These are phyloP conservation scores for Alternaria triticina DNA, from an alignment of 2,329 filamentous ascomycete genomes.

Conservation along the genomic window DNA sequence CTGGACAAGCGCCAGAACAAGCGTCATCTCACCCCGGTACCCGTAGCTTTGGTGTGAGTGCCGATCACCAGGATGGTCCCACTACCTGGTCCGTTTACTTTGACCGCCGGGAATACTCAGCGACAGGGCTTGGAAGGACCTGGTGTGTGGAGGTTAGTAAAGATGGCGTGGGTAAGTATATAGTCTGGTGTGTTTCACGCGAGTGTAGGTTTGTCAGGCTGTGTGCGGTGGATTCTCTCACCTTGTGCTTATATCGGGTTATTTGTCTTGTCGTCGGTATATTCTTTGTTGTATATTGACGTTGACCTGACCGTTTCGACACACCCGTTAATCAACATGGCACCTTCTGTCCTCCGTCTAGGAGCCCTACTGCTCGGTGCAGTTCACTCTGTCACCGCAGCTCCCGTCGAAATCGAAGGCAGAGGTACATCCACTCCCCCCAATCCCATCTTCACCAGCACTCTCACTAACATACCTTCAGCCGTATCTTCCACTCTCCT, in stretches of 20 bases:
- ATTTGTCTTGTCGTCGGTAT: background rate
- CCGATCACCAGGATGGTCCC: slow-evolving; percentile 1
- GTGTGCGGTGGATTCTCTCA: background rate
- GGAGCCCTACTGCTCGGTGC: slow-evolving; percentile 27
- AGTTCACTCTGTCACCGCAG: slow-evolving; percentile 30
- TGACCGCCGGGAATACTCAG: background rate
- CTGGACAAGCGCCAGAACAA: background rate
- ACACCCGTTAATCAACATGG: slow-evolving; percentile 11
- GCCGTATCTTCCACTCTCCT: slow-evolving; percentile 51
- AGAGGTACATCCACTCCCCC: slow-evolving; percentile 31
- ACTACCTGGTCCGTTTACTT: background rate
- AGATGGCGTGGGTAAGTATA: background rate
- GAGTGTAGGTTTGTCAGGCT: background rate
- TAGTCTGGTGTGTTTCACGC: background rate
- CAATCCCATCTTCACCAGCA: background rate
- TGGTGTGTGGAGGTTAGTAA: background rate
- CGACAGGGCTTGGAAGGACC: background rate
- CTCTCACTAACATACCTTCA: slow-evolving; percentile 2
- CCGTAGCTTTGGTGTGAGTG: background rate
- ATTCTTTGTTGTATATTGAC: background rate
- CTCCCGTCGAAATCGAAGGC: slow-evolving; percentile 32
- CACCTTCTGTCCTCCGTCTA: slow-evolving; percentile 20
- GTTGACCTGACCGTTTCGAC: background rate
- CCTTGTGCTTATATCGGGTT: background rate
- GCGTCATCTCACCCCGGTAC: background rate